phyloP scores from a whole-genome alignment of 805 yeast species.

The Candida argentea region DNA sequence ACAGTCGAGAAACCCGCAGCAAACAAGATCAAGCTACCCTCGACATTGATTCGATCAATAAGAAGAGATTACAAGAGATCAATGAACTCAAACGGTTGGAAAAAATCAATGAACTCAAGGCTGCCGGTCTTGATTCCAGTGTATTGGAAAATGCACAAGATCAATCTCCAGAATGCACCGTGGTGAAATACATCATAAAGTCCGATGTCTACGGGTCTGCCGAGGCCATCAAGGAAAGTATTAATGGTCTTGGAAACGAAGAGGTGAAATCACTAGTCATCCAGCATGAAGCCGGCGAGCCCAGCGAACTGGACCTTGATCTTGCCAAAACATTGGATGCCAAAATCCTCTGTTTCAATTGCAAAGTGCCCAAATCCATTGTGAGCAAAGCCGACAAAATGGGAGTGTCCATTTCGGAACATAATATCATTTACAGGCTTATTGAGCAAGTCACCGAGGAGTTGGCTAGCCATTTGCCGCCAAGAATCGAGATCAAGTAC shows the following conservation, averaged over 20 bases:
- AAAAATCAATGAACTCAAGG: slow-evolving; percentile 44
- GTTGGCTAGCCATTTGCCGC: slow-evolving; percentile 50
- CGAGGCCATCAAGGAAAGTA: slow-evolving; percentile 83
- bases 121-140: slow-evolving; percentile 48
- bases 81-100: slow-evolving; percentile 43
- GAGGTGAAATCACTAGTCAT: slow-evolving; percentile 68
- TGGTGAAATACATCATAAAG: slow-evolving; percentile 58
- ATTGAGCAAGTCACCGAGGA: slow-evolving; percentile 72
- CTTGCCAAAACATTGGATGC: slow-evolving; percentile 42
- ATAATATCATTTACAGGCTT: slow-evolving; percentile 77
- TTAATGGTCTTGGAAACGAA: slow-evolving; percentile 75
- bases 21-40: slow-evolving; percentile 46
- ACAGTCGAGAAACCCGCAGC: slow-evolving; percentile 48
- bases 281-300: slow-evolving; percentile 69
- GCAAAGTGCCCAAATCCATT: slow-evolving; percentile 56
- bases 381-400: slow-evolving; percentile 44
- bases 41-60: slow-evolving; percentile 64
- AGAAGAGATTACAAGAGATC: slow-evolving; percentile 45
- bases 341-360: slow-evolving; percentile 67
- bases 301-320: slow-evolving; percentile 38
- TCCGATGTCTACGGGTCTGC: slow-evolving; percentile 93
- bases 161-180: slow-evolving; percentile 11
- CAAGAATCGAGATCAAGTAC: slow-evolving; percentile 56
- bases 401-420: slow-evolving; percentile 50
- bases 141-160: slow-evolving; percentile 30